Base-by-base conservation (phyloP, 495 filamentous ascomycete species). In the Talaromyces wortmannii region DNA sequence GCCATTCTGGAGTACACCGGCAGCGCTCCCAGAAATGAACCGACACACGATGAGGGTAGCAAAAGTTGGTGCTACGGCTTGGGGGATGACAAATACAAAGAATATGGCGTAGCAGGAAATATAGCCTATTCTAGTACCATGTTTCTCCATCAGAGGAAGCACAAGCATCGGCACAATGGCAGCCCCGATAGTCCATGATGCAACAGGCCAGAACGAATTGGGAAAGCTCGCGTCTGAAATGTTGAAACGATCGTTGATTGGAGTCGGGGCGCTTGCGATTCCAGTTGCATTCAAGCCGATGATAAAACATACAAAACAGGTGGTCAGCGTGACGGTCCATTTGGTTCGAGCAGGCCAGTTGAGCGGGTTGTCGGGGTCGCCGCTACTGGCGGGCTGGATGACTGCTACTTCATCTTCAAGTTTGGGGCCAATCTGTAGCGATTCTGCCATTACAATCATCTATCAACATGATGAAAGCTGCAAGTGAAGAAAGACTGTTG, bases 271-370 rank as follows among this genome's bases (percentile, higher is more conserved):
- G 36, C 70, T 66, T 1, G 74, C 70, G 61, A 78, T 71, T 45
- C 69, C 70, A 1, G 75, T 78, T 31, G 69, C 73, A 48, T 75
- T 76, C 61, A 73, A 68, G 60, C 69, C 61, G 18, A 66, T 63
- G n/a, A 67, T 63, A 49, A 67, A 72, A 7, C 64, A 69, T 17
- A 63, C 55, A 33, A 70, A 61, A 3, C 59, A 58, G 7, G 66
- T 63, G 6, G 66, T 43, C 4, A 48, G 18, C 0, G 66, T 72
- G 3, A 69, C 46, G 7, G 58, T 58, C 69, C 69, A 72, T 63
- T 72, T 72, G 57, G 75, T 75, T 40, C 67, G 60, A 13, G 64
- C 51, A 8, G 83, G 68, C 83, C 83, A 87, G 67, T 86, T 85
- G 68, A 74, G 76, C 7, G 83, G 83, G 57, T 85, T 84, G 13